Evolutionary conservation across 2,329 filamentous ascomycete species (phyloP).

Genomic region (Xylariaceae sp.): DNA sequence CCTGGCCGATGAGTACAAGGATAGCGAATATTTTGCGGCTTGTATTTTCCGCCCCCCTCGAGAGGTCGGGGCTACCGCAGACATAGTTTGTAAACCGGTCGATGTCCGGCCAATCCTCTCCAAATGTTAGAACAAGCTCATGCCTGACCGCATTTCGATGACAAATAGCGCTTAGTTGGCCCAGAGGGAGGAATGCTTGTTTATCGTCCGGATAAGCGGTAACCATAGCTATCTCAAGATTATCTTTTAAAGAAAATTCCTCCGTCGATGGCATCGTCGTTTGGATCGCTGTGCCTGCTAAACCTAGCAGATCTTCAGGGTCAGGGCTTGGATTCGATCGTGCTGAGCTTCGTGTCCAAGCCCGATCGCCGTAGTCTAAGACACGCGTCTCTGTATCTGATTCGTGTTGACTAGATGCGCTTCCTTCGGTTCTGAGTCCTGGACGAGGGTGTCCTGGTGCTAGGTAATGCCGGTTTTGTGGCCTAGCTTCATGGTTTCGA

Average conservation of each 20-base stretch:
- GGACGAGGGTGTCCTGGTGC: too few species aligned
- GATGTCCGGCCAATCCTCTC: not conserved
- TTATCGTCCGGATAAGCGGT: conserved; percentile 1
- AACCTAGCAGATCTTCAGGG: not conserved
- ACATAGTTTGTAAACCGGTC: conserved; percentile 13
- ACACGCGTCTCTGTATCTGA: conserved; percentile 13
- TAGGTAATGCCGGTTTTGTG: too few species aligned
- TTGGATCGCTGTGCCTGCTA: not conserved
- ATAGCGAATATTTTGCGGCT: conserved; percentile 22
- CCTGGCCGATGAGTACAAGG: conserved; percentile 9
- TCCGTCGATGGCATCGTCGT: too few species aligned
- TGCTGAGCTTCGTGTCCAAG: conserved; percentile 1
- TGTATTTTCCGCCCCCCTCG: not conserved
- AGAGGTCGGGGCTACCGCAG: conserved; percentile 5
- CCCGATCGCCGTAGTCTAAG: conserved; percentile 12
- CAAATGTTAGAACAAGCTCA: conserved; percentile 4
- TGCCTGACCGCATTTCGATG: conserved; percentile 4
- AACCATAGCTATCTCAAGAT: conserved; percentile 10
- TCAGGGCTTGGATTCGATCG: conserved; percentile 1
- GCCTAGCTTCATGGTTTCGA: too few species aligned
- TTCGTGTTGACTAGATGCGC: conserved; percentile 1
- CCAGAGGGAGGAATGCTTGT: conserved; percentile 12
- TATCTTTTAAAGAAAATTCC: not conserved
- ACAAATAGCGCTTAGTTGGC: conserved; percentile 10
- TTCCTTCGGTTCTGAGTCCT: not conserved